phyloP scores from a whole-genome alignment of 208 protist genomes.

The Leishmania major region DNA sequence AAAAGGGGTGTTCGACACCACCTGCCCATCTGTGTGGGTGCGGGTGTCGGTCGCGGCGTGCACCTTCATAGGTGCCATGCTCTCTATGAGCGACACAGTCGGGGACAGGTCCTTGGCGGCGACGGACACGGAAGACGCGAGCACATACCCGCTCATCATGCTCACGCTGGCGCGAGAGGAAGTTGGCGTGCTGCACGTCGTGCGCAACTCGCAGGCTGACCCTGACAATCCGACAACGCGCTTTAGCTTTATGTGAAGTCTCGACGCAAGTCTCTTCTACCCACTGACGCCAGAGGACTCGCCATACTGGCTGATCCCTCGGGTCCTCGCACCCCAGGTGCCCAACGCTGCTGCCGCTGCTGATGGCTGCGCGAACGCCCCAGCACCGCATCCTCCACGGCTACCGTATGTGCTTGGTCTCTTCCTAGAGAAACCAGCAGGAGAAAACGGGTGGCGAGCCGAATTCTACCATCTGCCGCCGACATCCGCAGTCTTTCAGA shows the following conservation, averaged over 20 bases:
- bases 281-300: slow-evolving; percentile 48
- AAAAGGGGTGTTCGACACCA: slow-evolving; percentile 40
- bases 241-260: slow-evolving; percentile 56
- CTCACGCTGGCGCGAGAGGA: slow-evolving; percentile 20
- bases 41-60: slow-evolving; percentile 35
- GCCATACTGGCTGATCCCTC: slow-evolving; percentile 67
- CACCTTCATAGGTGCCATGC: slow-evolving; percentile 27
- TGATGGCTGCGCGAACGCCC: neutral
- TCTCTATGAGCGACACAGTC: slow-evolving; percentile 14
- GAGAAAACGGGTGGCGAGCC: slow-evolving; percentile 4
- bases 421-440: slow-evolving; percentile 16
- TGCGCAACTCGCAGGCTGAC: slow-evolving; percentile 36
- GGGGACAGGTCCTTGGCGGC: neutral
- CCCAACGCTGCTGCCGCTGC: neutral
- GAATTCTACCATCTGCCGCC: slow-evolving; percentile 20
- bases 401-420: slow-evolving; percentile 26
- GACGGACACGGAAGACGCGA: neutral
- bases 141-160: slow-evolving; percentile 33
- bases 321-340: slow-evolving; percentile 32
- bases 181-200: slow-evolving; percentile 9
- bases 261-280: slow-evolving; percentile 44
- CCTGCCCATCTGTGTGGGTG: slow-evolving; percentile 48
- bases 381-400: neutral
- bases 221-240: slow-evolving; percentile 38
- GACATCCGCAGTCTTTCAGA: slow-evolving; percentile 20